These are phyloP conservation scores for Whalleya microplaca DNA, from an alignment of 2,329 filamentous ascomycete genomes.

Conservation along the genomic window DNA sequence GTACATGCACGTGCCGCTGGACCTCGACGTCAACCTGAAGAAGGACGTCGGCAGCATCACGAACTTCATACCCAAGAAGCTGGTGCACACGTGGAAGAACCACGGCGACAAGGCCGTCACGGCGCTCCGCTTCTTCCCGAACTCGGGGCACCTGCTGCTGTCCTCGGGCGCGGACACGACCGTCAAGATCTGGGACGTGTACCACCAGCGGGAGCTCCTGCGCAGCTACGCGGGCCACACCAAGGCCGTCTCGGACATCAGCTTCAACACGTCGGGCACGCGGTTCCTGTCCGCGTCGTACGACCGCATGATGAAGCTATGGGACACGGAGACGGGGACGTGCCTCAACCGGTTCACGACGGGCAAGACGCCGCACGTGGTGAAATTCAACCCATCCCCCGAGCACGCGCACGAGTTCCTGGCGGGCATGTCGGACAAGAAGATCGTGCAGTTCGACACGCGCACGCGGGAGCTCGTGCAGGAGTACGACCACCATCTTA, in stretches of 20 bases:
- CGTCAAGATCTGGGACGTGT: slow-evolving; percentile 93
- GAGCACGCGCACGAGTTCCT: slow-evolving; percentile 87
- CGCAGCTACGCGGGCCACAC: slow-evolving; percentile 90
- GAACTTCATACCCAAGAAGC: slow-evolving; percentile 94
- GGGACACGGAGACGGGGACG: slow-evolving; percentile 94
- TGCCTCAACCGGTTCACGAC: slow-evolving; percentile 89
- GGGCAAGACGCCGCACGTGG: slow-evolving; percentile 92
- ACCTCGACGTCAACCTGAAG: slow-evolving; percentile 81
- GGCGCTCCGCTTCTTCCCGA: slow-evolving; percentile 86
- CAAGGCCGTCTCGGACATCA: slow-evolving; percentile 87
- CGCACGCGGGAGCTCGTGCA: slow-evolving; percentile 81
- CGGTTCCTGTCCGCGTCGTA: slow-evolving; percentile 92
- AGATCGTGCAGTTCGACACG: slow-evolving; percentile 96
- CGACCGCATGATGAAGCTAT: slow-evolving; percentile 95
- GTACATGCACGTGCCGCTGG: slow-evolving; percentile 96
- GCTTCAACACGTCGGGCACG: slow-evolving; percentile 80
- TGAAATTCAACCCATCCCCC: slow-evolving; percentile 85
- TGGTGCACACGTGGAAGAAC: slow-evolving; percentile 86
- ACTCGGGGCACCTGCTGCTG: slow-evolving; percentile 83
- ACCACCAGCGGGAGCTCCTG: slow-evolving; percentile 85
- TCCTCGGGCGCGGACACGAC: slow-evolving; percentile 90
- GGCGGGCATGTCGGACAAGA: slow-evolving; percentile 97
- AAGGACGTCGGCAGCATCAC: slow-evolving; percentile 80
- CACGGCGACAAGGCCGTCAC: slow-evolving; percentile 84
- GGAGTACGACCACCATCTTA: slow-evolving; percentile 97